These are phyloP conservation scores for Magnaporthiopsis poae DNA, from an alignment of 2,329 filamentous ascomycete genomes.

Conservation along the genomic window DNA sequence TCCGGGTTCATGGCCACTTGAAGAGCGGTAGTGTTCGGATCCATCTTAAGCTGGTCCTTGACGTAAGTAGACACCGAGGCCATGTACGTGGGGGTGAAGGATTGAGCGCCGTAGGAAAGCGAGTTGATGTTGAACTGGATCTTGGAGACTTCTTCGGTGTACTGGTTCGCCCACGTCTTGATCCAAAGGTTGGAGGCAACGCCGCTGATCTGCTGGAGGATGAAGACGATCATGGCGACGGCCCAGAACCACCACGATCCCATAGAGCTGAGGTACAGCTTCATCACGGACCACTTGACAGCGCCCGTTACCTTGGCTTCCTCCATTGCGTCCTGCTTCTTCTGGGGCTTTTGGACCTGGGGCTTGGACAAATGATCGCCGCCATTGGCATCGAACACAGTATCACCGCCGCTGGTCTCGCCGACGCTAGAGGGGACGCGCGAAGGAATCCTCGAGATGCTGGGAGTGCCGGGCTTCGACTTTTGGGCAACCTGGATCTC, in stretches of 20 bases:
- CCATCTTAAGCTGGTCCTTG: slow-evolving; percentile 24
- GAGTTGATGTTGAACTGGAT: slow-evolving; percentile 27
- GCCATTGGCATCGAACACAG: slow-evolving; percentile 42
- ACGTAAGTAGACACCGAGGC: slow-evolving; percentile 29
- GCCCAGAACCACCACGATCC: slow-evolving; percentile 96
- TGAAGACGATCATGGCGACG: slow-evolving; percentile 63
- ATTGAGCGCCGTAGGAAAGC: slow-evolving; percentile 24
- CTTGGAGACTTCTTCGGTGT: slow-evolving; percentile 32
- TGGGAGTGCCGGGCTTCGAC: slow-evolving; percentile 56
- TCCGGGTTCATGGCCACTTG: slow-evolving; percentile 26
- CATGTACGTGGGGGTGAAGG: slow-evolving; percentile 28
- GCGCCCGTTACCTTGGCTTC: slow-evolving; percentile 78
- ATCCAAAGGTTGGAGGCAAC: slow-evolving; percentile 93
- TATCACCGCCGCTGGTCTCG: slow-evolving; percentile 47
- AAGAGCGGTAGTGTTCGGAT: slow-evolving; percentile 26
- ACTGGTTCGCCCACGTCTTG: slow-evolving; percentile 86
- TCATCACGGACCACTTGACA: slow-evolving; percentile 78
- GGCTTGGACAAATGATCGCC: slow-evolving; percentile 36
- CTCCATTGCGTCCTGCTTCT: slow-evolving; percentile 46
- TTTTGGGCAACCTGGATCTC: slow-evolving; percentile 47
- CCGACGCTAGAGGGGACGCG: slow-evolving; percentile 66
- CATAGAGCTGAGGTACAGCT: slow-evolving; percentile 81
- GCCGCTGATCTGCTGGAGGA: slow-evolving; percentile 70
- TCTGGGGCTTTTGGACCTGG: slow-evolving; percentile 46
- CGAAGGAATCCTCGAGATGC: slow-evolving; percentile 65